Percentiles rank a stretch among this genome's conserved stretches.
Conservation (phyloP, 345 rosid species). For the Capsella bursapastoris region DNA sequence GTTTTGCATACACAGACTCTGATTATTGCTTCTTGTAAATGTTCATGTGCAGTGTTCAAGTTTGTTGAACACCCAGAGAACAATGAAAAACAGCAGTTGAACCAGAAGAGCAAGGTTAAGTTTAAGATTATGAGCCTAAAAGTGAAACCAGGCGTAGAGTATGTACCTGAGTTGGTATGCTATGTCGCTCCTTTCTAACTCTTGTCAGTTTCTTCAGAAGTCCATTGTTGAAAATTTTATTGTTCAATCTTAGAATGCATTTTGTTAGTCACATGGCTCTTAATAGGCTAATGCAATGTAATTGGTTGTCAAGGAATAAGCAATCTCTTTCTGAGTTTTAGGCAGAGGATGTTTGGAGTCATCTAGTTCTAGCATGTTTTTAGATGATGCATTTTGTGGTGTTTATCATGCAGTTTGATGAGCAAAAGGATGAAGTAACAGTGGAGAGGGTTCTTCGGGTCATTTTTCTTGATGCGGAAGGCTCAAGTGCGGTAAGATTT, state of each 20-base stretch:
- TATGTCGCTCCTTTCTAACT: not conserved
- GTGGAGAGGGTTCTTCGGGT: constrained; percentile 83
- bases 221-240: not conserved
- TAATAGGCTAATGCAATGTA: constrained; percentile 8
- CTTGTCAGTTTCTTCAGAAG: not conserved
- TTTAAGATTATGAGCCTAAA: constrained; percentile 97
- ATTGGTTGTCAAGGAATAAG: not conserved
- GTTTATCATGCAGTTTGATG: constrained; percentile 76
- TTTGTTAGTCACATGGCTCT: not conserved
- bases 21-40: not conserved
- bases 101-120: constrained; percentile 86
- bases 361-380: too few relatives aligned
- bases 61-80: constrained; percentile 95
- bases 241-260: not conserved
- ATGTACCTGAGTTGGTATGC: constrained; percentile 94
- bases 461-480: constrained; percentile 71
- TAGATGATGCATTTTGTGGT: not conserved
- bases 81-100: constrained; percentile 63
- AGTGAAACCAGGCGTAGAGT: constrained; percentile 79
- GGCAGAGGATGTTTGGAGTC: not conserved
- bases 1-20: constrained; percentile 5
- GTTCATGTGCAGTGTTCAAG: constrained; percentile 68
- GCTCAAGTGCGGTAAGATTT: constrained; percentile 70
- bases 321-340: not conserved
- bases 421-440: constrained; percentile 82